Percentiles rank a stretch among this genome's conserved stretches.
These are phyloP conservation scores for Cadophora sp. DNA, from an alignment of 2,329 filamentous ascomycete species.

Conservation along the genomic window DNA sequence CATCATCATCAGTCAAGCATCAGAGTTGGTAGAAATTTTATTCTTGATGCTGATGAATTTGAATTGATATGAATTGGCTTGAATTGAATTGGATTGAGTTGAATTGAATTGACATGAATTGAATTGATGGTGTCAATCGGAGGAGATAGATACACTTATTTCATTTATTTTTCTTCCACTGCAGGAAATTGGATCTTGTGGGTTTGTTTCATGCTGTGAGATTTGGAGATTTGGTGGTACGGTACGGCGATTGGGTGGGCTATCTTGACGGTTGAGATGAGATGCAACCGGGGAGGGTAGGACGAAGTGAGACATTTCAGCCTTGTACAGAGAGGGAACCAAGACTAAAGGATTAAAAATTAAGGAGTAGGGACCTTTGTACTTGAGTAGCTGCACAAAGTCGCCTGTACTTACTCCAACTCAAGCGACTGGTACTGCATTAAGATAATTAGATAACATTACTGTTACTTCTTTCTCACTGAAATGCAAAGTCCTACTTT, in stretches of 20 bases:
- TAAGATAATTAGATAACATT: no score
- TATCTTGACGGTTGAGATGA: background rate
- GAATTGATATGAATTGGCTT: background rate
- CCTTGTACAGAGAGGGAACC: no score
- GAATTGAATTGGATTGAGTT: background rate
- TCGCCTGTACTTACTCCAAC: background rate
- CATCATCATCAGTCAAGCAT: background rate
- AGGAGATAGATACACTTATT: no score
- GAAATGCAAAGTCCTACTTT: no score
- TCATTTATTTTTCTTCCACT: no score
- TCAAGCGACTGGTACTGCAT: no score
- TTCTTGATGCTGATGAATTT: background rate
- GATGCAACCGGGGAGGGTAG: background rate
- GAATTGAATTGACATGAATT: background rate
- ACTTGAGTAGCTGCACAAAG: slow-evolving; percentile 7
- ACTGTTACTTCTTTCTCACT: no score
- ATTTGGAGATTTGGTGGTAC: no score
- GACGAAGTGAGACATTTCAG: background rate
- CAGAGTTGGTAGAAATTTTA: background rate
- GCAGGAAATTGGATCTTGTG: background rate
- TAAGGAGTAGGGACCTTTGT: background rate
- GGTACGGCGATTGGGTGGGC: no score
- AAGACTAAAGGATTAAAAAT: background rate
- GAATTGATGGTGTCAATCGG: background rate
- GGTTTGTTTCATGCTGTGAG: no score